Evolutionary conservation across 2,329 filamentous ascomycete genomes (phyloP).

Genomic region (Dactylellina leptospora): DNA sequence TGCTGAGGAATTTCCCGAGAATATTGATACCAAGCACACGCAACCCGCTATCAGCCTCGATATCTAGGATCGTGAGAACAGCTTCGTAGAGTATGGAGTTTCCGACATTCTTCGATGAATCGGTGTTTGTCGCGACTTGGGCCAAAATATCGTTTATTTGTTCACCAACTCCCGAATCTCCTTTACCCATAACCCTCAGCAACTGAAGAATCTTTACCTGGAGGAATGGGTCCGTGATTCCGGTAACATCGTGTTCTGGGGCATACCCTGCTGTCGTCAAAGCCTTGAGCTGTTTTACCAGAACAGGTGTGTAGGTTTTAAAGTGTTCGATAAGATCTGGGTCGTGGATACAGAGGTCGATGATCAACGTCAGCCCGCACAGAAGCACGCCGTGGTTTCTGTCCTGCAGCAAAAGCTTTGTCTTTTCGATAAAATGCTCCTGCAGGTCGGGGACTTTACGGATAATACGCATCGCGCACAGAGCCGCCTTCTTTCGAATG

Average conservation of each 20-base stretch:
- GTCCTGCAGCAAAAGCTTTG: slow-evolving; percentile 84
- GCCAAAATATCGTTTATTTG: slow-evolving; percentile 98
- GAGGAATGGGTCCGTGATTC: slow-evolving; percentile 95
- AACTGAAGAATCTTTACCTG: slow-evolving; percentile 95
- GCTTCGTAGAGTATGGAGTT: slow-evolving; percentile 98
- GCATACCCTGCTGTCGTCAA: slow-evolving; percentile 95
- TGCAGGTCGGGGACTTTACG: slow-evolving; percentile 96
- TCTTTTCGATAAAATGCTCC: slow-evolving; percentile 96
- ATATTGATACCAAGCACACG: slow-evolving; percentile 97
- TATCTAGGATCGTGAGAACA: slow-evolving; percentile 95
- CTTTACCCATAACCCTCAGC: slow-evolving; percentile 83
- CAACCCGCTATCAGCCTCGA: slow-evolving; percentile 94
- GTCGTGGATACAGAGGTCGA: slow-evolving; percentile 91
- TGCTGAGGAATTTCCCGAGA: slow-evolving; percentile 96
- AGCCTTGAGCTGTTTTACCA: slow-evolving; percentile 90
- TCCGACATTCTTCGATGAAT: slow-evolving; percentile 96
- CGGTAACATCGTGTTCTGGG: slow-evolving; percentile 96
- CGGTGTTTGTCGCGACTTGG: slow-evolving; percentile 96
- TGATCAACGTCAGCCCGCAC: slow-evolving; percentile 89
- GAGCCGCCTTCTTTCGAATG: slow-evolving; percentile 91
- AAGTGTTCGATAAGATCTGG: slow-evolving; percentile 92
- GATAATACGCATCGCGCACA: slow-evolving; percentile 99
- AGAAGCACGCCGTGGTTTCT: slow-evolving; percentile 90
- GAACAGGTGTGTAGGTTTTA: slow-evolving; percentile 79
- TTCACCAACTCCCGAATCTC: slow-evolving; percentile 87